Conservation (phyloP, 1,139 yeast species). For the Meyerozyma elateridarum region DNA sequence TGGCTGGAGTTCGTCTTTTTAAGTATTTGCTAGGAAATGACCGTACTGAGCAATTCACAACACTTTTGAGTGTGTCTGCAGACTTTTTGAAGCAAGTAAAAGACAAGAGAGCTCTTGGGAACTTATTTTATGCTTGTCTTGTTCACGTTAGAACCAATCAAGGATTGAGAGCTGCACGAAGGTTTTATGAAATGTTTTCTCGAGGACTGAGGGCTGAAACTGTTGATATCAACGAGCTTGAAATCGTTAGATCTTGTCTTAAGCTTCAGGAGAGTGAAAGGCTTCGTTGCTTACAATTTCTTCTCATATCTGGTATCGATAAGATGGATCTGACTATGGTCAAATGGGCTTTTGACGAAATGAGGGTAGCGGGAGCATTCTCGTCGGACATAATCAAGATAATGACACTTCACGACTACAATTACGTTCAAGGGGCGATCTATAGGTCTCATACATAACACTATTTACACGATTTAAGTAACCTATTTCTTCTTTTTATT, state of each 20-base stretch:
- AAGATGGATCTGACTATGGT: constrained; percentile 21
- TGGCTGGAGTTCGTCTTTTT: too few species aligned
- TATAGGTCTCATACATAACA: constrained; percentile 9
- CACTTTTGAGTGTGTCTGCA: too few species aligned
- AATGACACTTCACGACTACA: constrained; percentile 7
- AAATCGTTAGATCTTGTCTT: background rate
- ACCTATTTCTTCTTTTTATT: constrained; percentile 22
- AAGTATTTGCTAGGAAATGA: too few species aligned
- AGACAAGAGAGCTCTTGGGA: background rate
- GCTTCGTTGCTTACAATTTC: background rate
- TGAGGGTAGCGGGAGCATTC: constrained; percentile 27
- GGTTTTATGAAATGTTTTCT: background rate
- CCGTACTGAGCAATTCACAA: too few species aligned
- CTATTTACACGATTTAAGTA: constrained; percentile 2
- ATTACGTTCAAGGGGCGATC: constrained; percentile 9
- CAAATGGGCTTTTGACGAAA: constrained; percentile 31
- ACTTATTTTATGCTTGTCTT: background rate
- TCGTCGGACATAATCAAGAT: constrained; percentile 18
- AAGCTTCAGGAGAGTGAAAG: background rate
- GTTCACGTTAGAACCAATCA: background rate
- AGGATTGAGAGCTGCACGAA: background rate
- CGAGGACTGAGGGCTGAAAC: too few species aligned
- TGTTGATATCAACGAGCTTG: too few species aligned
- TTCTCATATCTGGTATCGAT: constrained; percentile 6
- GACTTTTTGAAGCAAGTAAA: too few species aligned